Evolutionary conservation across 805 yeast genomes (phyloP).

Genomic region (Sporopachydermia lactativora): DNA sequence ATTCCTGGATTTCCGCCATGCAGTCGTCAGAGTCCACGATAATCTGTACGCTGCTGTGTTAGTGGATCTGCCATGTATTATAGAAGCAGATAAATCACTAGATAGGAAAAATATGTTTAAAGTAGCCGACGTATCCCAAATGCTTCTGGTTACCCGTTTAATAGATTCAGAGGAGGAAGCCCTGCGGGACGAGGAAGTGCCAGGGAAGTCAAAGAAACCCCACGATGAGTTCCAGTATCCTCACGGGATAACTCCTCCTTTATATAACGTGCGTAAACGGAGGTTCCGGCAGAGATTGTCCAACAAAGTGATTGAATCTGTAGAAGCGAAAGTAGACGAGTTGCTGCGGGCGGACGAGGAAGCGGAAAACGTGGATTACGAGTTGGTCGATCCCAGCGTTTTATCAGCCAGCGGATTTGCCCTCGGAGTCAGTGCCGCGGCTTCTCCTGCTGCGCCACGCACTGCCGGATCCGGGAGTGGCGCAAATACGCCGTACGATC

Average conservation of each 20-base stretch:
- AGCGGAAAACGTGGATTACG: constrained; percentile 70
- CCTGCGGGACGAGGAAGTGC: constrained; percentile 13
- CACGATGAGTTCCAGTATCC: constrained; percentile 26
- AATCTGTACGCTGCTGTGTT: constrained; percentile 68
- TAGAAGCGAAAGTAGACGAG: constrained; percentile 69
- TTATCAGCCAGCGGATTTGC: constrained; percentile 17
- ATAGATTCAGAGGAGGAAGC: constrained; percentile 32
- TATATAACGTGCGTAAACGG: constrained; percentile 52
- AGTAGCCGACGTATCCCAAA: constrained; percentile 74
- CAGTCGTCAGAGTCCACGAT: constrained; percentile 59
- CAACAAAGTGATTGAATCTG: constrained; percentile 56
- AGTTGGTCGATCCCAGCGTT: constrained; percentile 46
- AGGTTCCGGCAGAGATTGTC: constrained; percentile 61
- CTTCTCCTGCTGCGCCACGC: constrained; percentile 11
- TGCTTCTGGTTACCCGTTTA: constrained; percentile 57
- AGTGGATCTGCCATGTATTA: constrained; percentile 78
- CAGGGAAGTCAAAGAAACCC: constrained; percentile 7
- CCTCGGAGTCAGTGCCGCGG: constrained; percentile 12
- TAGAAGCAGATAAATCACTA: constrained; percentile 78
- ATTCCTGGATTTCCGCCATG: constrained; percentile 74
- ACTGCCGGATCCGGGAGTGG: constrained; percentile 12
- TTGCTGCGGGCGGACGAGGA: constrained; percentile 63
- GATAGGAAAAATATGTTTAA: constrained; percentile 84
- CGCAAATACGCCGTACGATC: constrained; percentile 14
- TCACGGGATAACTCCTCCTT: constrained; percentile 80